phyloP scores from a whole-genome alignment of 257 asterid species.

The Gardenia jasminoides region DNA sequence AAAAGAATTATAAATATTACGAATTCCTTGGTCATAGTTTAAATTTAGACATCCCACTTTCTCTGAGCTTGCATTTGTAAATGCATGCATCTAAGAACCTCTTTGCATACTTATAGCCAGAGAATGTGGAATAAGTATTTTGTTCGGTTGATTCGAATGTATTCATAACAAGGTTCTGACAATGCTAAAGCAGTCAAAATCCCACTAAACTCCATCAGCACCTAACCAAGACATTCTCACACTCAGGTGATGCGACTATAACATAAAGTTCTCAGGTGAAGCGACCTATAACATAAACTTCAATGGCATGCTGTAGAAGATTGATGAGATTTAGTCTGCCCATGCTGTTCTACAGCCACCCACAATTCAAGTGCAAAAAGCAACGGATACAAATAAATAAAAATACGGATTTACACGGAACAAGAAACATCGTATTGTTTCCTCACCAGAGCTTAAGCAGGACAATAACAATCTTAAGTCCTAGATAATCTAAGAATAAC shows the following conservation, averaged over 20 bases:
- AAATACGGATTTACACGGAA: not conserved
- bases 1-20: not conserved
- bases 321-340: not conserved
- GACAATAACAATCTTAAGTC: not conserved
- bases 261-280: not conserved
- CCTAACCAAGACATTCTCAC: not conserved
- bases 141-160: not conserved
- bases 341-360: not conserved
- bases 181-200: not conserved
- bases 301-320: not conserved
- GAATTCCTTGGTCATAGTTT: not conserved
- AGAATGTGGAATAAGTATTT: not conserved
- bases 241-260: not conserved
- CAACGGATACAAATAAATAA: not conserved
- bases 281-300: not conserved
- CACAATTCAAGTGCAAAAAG: not conserved
- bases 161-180: not conserved
- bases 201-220: not conserved
- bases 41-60: not conserved
- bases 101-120: not conserved
- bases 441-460: not conserved
- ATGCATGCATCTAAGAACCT: not conserved
- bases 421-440: not conserved
- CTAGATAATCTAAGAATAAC: not conserved
- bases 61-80: not conserved